Base-by-base conservation (phyloP, 2,329 filamentous ascomycete species). In the Aspergillus sp. region DNA sequence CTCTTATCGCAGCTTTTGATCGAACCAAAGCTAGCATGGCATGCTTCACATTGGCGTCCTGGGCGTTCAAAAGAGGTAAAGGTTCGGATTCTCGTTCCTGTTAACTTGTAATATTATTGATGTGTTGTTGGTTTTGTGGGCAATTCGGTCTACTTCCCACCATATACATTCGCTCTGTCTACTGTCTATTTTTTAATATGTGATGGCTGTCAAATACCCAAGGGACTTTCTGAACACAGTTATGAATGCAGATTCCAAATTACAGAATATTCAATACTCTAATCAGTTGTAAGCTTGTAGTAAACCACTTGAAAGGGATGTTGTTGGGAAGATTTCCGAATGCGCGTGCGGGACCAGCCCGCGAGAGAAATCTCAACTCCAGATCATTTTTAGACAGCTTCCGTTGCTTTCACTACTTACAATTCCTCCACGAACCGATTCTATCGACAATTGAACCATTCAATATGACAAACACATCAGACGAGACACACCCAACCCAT, bases 401-500 rank as follows among this genome's bases (percentile, higher is more conserved):
- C 27, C 11, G 41, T 3, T 19, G 5, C 17, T 46, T 31, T 50
- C 21, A 37, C 41, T 31, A 15, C 31, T 24, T n/a, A 19, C 15
- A 15, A 37, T 37, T 37, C 35, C 12, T 37, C 27, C 6, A 8
- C 27, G 9, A 12, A n/a, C 19, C 12, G 35, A 52, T 49, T 49
- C 44, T 31, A 37, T 41, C 31, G 21, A 41, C 40, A 33, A 31
- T 56, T 17, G 9, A 31, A 15, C 12, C 12, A 33, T 27, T 12
- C 17, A 47, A 17, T 14, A 58, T 54, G 50, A 52, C 39, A 53
- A 46, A 56, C 46, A 68, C 69, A 64, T 58, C 65, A 40, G 65
- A 68, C 35, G 63, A 70, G 4, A 63, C 49, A 17, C 82, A 79
- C 59, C 88, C 87, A n/a, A 76, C 76, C 1, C 85, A 89, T 66